These are phyloP conservation scores for Polytrichum formosum DNA, from an alignment of 225 moss, liverwort and hornwort species.

Conservation along the genomic window DNA sequence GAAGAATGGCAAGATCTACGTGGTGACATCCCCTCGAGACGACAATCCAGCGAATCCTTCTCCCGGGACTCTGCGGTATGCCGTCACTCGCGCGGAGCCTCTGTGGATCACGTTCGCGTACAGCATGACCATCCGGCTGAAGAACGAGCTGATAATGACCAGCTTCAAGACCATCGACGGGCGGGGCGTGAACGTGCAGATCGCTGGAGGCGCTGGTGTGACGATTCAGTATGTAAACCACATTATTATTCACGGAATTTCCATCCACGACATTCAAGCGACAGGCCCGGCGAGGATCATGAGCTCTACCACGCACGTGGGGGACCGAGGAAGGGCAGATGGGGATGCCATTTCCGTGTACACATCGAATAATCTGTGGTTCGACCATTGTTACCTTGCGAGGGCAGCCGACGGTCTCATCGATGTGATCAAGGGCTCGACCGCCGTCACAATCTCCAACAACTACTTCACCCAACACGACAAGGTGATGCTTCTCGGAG, in stretches of 20 bases:
- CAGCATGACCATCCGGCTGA: slow-evolving; percentile 68
- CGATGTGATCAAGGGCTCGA: slow-evolving; percentile 65
- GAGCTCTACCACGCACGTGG: slow-evolving; percentile 50
- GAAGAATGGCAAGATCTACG: slow-evolving; percentile 56
- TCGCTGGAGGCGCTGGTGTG: slow-evolving; percentile 50
- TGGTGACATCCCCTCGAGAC: slow-evolving; percentile 48
- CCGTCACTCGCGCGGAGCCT: slow-evolving; percentile 39
- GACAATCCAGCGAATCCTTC: slow-evolving; percentile 43
- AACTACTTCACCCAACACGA: slow-evolving; percentile 75
- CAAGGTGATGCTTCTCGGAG: slow-evolving; percentile 84
- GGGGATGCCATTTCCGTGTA: slow-evolving; percentile 74
- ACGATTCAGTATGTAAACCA: slow-evolving; percentile 47
- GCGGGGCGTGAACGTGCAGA: slow-evolving; percentile 49
- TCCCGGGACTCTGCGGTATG: slow-evolving; percentile 75
- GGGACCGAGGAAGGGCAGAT: slow-evolving; percentile 43
- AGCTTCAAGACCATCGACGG: slow-evolving; percentile 91
- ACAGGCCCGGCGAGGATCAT: slow-evolving; percentile 56
- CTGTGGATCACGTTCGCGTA: slow-evolving; percentile 68
- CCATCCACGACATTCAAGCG: slow-evolving; percentile 55
- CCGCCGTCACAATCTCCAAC: slow-evolving; percentile 65
- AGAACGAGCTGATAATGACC: slow-evolving; percentile 76
- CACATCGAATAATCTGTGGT: slow-evolving; percentile 55
- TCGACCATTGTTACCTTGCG: slow-evolving; percentile 67
- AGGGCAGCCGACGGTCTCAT: slow-evolving; percentile 59
- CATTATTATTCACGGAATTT: slow-evolving; percentile 61